Evolutionary conservation across 23 red algal species (phyloP).

Genomic region (Agarophyton chilense): DNA sequence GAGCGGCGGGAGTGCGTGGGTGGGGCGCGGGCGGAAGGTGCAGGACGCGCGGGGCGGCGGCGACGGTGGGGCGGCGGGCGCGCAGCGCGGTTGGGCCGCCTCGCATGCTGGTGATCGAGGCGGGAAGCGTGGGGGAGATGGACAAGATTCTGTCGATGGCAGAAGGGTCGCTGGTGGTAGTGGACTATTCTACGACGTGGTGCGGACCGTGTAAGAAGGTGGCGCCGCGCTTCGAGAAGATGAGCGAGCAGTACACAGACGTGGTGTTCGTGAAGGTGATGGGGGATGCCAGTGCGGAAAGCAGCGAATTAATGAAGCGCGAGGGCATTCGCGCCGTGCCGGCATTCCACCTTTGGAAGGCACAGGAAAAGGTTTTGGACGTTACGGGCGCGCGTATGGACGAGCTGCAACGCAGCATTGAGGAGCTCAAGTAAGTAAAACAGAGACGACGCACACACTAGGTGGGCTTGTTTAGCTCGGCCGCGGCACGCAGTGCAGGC

Average conservation of each 20-base stretch:
- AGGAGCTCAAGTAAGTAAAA: slow-evolving; percentile 48
- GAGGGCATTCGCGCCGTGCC: slow-evolving; percentile 94
- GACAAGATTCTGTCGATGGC: slow-evolving; percentile 68
- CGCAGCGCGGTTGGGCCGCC: background rate
- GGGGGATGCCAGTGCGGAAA: slow-evolving; percentile 78
- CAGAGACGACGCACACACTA: background rate
- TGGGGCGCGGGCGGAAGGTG: background rate
- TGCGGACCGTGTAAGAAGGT: slow-evolving; percentile 97
- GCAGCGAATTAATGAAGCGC: slow-evolving; percentile 85
- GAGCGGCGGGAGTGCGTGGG: too few relatives aligned
- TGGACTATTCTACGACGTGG: slow-evolving; percentile 96
- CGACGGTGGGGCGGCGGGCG: too few relatives aligned
- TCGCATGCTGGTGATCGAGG: slow-evolving; percentile 65
- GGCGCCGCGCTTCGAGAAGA: slow-evolving; percentile 74
- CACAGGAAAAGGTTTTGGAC: slow-evolving; percentile 62
- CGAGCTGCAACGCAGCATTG: slow-evolving; percentile 73
- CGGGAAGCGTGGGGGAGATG: slow-evolving; percentile 61
- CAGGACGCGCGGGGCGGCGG: background rate
- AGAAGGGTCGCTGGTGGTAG: slow-evolving; percentile 60
- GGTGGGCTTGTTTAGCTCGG: background rate
- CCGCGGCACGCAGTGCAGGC: background rate
- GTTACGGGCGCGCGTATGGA: slow-evolving; percentile 84
- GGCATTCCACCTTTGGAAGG: slow-evolving; percentile 93
- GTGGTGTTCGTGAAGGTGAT: slow-evolving; percentile 97
- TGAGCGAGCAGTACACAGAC: slow-evolving; percentile 83